Conservation (phyloP, 2,329 filamentous ascomycete genomes). For the Magnaporthales sp. region DNA sequence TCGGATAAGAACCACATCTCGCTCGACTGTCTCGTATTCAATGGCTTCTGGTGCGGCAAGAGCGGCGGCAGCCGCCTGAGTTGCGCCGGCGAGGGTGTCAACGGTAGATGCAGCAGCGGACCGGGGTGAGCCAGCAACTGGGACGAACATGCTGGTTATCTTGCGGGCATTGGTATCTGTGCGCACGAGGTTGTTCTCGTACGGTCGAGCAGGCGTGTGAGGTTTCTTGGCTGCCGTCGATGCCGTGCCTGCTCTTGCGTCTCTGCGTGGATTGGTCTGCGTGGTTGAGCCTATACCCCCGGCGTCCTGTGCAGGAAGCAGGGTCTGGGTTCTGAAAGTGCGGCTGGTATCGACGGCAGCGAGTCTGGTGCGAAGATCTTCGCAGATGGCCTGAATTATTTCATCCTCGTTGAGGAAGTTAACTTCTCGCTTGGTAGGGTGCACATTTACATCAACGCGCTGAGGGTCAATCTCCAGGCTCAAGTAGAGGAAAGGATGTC, state of each 20-base stretch:
- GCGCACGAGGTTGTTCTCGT: constrained; percentile 82
- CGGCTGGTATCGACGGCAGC: constrained; percentile 87
- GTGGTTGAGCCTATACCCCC: not conserved
- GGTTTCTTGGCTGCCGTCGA: constrained; percentile 16
- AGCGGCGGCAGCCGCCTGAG: constrained; percentile 13
- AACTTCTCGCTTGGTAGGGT: constrained; percentile 93
- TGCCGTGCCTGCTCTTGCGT: constrained; percentile 25
- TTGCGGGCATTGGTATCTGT: constrained; percentile 86
- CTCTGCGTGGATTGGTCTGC: constrained; percentile 16
- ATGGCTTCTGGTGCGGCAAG: constrained; percentile 35
- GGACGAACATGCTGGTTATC: constrained; percentile 91
- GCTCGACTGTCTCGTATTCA: constrained; percentile 65
- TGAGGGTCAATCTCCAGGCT: constrained; percentile 88
- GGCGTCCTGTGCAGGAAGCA: constrained; percentile 52
- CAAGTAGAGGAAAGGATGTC: constrained; percentile 89
- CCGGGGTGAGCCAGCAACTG: constrained; percentile 16
- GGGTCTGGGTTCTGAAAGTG: constrained; percentile 87
- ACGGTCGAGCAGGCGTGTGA: constrained; percentile 42
- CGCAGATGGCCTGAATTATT: constrained; percentile 79
- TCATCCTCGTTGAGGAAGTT: constrained; percentile 98
- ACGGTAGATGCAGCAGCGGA: constrained; percentile 15
- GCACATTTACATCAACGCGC: constrained; percentile 92
- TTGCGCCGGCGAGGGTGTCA: constrained; percentile 16
- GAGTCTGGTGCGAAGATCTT: constrained; percentile 67
- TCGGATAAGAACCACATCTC: constrained; percentile 60